Evolutionary conservation across 129 eudicot genomes (phyloP), one percentile per base, ranked within the genome.

Genomic region (Smallanthus sonchifolius): DNA sequence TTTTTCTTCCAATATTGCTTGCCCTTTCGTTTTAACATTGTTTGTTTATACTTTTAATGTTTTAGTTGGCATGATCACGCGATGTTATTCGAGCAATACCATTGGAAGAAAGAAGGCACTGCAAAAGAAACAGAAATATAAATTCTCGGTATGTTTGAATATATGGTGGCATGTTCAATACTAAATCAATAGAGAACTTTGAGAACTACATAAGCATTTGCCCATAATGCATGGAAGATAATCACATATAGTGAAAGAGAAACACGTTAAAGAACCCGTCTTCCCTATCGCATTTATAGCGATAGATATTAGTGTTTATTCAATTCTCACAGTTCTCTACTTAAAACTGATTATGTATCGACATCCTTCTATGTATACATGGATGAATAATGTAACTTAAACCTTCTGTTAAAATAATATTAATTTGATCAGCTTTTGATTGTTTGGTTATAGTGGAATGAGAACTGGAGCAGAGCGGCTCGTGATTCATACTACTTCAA

Each of bases 11-110:
- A 34, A 37, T 40, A 16, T 9, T 38, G n/a, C 20, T 7, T 16
- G 3, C 17, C 10, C 34, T 20, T 5, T 62, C 3, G 59, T 43
- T 48, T 68, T 57, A 32, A 52, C 59, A 6, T 44, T 13, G 66
- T 62, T 47, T 72, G 38, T 64, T 44, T 73, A 10, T 20, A 17
- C n/a, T 55, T 72, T 55, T 43, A 72, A 60, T 71, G 57, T 81
- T 76, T 61, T 85, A 94, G 98, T 69, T 94, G 95, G 97, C 97
- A 90, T 82, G 98, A 94, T 81, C 85, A 83, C 38, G 91, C 91
- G 19, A 90, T 94, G 97, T 79, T 84, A 4, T 80, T 73, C 79
- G 98, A 94, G 87, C 97, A 94, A 56, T 82, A 94, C 70, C 98
- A 94, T 68, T 85, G 91, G 97, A 94, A 91, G 84, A 86, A 94